Percentiles rank a stretch among this genome's conserved stretches.
phyloP scores from a whole-genome alignment of 257 asterid genomes.

The Nicotiana tabacum region DNA sequence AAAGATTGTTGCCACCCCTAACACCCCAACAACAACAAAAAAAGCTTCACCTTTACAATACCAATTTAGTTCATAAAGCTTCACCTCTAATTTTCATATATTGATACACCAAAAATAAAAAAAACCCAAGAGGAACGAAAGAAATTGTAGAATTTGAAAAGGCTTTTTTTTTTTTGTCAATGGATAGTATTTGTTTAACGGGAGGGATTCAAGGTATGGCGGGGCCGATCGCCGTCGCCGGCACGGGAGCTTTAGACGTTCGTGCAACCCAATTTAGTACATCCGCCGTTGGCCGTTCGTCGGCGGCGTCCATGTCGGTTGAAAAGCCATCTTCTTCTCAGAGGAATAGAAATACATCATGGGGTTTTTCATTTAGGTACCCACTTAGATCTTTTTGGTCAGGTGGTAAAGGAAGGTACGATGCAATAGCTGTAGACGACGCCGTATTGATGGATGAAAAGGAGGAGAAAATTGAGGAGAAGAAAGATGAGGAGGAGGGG shows the following conservation, averaged over 20 bases:
- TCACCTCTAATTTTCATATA: background rate
- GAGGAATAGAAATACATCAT: slow-evolving; percentile 40
- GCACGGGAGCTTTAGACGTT: slow-evolving; percentile 40
- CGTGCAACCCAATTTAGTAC: slow-evolving; percentile 35
- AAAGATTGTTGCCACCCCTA: slow-evolving; percentile 31
- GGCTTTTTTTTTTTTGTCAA: slow-evolving; percentile 4
- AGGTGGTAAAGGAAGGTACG: slow-evolving; percentile 38
- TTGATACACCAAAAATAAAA: background rate
- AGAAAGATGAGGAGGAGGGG: slow-evolving; percentile 24
- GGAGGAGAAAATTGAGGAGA: slow-evolving; percentile 25
- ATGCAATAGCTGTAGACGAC: slow-evolving; percentile 57
- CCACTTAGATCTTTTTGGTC: slow-evolving; percentile 82
- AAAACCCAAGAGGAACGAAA: background rate
- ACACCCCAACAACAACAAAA: background rate
- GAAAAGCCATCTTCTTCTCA: slow-evolving; percentile 35
- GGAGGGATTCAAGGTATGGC: slow-evolving; percentile 61
- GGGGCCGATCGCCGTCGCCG: slow-evolving; percentile 46
- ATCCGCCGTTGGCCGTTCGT: slow-evolving; percentile 17
- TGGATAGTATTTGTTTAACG: slow-evolving; percentile 77
- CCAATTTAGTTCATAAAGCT: background rate
- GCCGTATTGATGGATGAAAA: slow-evolving; percentile 56
- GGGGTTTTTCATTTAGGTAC: slow-evolving; percentile 74
- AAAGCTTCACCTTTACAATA: background rate
- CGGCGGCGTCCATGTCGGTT: slow-evolving; percentile 40
- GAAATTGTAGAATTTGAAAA: background rate